Conservation (phyloP, 768 basidiomycete species). For the Xerocomellus chrysenteron region DNA sequence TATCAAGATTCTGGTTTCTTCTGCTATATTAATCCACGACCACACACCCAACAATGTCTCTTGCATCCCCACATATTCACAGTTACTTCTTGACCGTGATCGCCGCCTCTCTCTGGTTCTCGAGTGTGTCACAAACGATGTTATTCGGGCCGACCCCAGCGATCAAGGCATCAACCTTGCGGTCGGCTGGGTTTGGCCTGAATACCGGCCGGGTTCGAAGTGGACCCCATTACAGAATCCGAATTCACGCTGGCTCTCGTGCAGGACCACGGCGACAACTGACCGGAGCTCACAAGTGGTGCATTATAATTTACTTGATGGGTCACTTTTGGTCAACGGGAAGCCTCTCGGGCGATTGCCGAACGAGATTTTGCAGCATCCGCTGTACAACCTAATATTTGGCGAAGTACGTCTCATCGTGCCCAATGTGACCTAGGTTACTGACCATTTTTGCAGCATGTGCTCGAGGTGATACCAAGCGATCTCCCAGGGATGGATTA, state of each 20-base stretch:
- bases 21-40: constrained; percentile 24
- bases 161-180: constrained; percentile 21
- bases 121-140: constrained; percentile 7
- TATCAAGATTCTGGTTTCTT: constrained; percentile 20
- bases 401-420: constrained; percentile 13
- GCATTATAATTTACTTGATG: constrained; percentile 25
- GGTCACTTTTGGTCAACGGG: constrained; percentile 28
- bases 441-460: constrained; percentile 14
- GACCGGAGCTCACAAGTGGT: constrained; percentile 21
- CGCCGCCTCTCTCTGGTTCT: constrained; percentile 29
- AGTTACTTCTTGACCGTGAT: constrained; percentile 31
- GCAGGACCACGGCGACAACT: constrained; percentile 11
- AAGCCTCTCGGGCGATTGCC: constrained; percentile 28
- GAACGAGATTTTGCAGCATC: constrained; percentile 12
- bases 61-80: constrained; percentile 4
- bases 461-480: constrained; percentile 22
- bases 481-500: constrained; percentile 30
- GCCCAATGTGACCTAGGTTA: too few relatives aligned
- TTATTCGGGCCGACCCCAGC: neutral
- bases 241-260: constrained; percentile 25
- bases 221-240: constrained; percentile 16
- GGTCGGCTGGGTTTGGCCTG: constrained; percentile 20
- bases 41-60: constrained; percentile 18
- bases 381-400: constrained; percentile 23
- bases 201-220: constrained; percentile 23